phyloP scores from a whole-genome alignment of 2,329 filamentous ascomycete genomes.

The Trematosphaeria pertusa region DNA sequence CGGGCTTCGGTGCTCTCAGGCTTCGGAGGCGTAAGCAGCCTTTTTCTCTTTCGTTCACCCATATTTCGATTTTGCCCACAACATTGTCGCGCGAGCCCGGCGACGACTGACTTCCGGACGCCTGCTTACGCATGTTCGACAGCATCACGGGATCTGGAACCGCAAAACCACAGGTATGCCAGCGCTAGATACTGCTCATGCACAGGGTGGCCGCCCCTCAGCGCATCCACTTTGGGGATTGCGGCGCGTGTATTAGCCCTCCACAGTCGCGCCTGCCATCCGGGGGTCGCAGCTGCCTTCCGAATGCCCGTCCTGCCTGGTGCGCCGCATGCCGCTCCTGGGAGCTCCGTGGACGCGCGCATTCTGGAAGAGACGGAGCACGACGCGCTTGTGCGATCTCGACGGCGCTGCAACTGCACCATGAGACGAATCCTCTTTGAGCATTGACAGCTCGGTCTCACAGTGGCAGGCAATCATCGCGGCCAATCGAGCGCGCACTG shows the following conservation, averaged over 20 bases:
- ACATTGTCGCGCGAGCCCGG: not conserved
- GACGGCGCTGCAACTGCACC: conserved; percentile 28
- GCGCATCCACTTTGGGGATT: not conserved
- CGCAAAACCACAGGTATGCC: not conserved
- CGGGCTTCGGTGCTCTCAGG: not conserved
- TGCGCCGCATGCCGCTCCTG: too few relatives aligned
- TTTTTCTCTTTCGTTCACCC: not conserved
- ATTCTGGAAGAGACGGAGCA: conserved; percentile 37
- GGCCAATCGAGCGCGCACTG: conserved; percentile 32
- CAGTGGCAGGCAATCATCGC: conserved; percentile 39
- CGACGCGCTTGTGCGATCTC: conserved; percentile 38
- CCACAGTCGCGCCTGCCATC: conserved; percentile 19
- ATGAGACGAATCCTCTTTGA: conserved; percentile 36
- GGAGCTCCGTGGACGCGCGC: conserved; percentile 29
- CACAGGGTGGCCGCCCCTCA: not conserved
- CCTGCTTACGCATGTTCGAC: not conserved
- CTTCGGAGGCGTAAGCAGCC: not conserved
- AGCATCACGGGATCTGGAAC: not conserved
- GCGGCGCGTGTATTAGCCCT: conserved; percentile 14
- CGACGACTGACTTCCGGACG: not conserved
- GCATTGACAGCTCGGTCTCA: conserved; percentile 48
- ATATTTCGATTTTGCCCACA: not conserved
- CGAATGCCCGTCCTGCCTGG: not conserved
- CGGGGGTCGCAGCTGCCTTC: conserved; percentile 22
- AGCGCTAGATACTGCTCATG: not conserved